Evolutionary conservation across 345 rosid species (phyloP), one percentile per base, ranked within the genome.

Genomic region (Boechera stricta): DNA sequence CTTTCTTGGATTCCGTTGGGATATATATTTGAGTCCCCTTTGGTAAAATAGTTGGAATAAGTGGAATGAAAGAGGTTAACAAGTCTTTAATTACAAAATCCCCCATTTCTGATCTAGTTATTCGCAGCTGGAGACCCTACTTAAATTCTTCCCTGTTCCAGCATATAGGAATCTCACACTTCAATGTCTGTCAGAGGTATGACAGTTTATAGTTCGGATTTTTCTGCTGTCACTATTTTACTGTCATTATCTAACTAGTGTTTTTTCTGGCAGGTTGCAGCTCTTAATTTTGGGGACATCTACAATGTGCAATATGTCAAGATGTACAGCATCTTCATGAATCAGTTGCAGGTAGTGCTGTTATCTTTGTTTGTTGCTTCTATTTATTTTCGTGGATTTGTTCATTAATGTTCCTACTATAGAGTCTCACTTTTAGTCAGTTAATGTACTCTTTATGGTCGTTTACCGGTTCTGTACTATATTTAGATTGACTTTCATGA

Each of bases 1-100:
- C 98, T 96, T 82, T 96, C 99, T 1, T 93, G 99, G 99, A 96
- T 96, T 76, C 99, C 99, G 8, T 64, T 93, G 84, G 99, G 98
- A 82, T 96, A 90, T 80, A 96, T 96, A 71, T 95, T 95, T 84
- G 97, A 91, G 81, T 95, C 99, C 29, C 90, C 92, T 55, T 54
- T 93, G 94, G 99, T 93, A 87, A 69, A 85, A 75, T 58, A 49
- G 66, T 35, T 76, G 42, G 61, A 67, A 48, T 59, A 48, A 48
- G 36, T 75, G 15, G 67, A 57, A 62, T 48, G 53, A 67, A 57
- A 61, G 48, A 51, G 53, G 29, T 75, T 71, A 53, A 39, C 32
- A 78, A 71, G 58, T 65, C 53, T 69, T 31, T 35, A 54, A 15
- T 31, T 47, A 16, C 53, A 36, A 28, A 49, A 18, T 73, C 67